Conservation (phyloP, 169 alveolate genomes). For the Plasmodium gonderi region DNA sequence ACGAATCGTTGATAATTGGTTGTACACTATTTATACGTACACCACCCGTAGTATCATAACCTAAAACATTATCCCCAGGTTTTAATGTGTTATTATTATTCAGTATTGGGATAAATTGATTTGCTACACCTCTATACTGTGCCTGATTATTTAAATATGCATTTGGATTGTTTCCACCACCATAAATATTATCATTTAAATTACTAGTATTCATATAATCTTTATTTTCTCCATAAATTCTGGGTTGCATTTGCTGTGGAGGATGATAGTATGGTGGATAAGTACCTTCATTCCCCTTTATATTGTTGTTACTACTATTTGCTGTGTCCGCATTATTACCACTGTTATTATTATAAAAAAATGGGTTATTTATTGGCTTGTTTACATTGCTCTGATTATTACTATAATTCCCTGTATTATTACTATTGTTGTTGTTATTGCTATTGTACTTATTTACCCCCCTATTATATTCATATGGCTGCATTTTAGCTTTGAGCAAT, state of each 20-base stretch:
- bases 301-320: constrained; percentile 3
- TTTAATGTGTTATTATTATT: constrained; percentile 8
- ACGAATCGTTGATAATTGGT: constrained; percentile 50
- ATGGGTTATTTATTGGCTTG: constrained; percentile 56
- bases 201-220: background rate
- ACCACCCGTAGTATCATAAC: constrained; percentile 33
- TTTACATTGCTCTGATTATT: constrained; percentile 44
- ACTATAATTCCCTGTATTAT: constrained; percentile 1
- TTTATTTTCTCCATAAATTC: constrained; percentile 18
- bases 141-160: constrained; percentile 33
- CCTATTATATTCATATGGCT: constrained; percentile 57
- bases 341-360: constrained; percentile 15
- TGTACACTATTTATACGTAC: constrained; percentile 45
- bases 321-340: background rate
- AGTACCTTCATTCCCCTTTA: constrained; percentile 28
- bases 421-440: background rate
- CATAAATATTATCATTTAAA: constrained; percentile 42
- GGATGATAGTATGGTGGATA: constrained; percentile 46
- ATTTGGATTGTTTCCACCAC: constrained; percentile 16
- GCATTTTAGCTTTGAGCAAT: constrained; percentile 42
- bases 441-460: constrained; percentile 47
- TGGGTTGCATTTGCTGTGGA: constrained; percentile 29
- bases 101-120: constrained; percentile 17
- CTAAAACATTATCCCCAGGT: constrained; percentile 12
- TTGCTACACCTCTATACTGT: constrained; percentile 23